Base-by-base conservation (phyloP, 441 rosid species). In the Populus tomentosa region DNA sequence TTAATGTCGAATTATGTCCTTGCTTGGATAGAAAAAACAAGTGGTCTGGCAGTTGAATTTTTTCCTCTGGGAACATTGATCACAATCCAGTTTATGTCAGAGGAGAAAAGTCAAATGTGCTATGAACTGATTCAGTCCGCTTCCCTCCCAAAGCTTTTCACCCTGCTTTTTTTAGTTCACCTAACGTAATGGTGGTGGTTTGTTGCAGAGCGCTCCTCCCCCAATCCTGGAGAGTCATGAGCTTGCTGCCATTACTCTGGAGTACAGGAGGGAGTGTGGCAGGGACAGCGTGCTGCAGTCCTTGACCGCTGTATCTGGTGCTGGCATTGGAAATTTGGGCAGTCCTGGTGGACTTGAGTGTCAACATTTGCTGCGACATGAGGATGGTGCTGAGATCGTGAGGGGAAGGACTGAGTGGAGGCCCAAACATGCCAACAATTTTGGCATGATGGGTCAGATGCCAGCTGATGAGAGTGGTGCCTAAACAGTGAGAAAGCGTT, bases 231-330 rank as follows among this genome's bases (percentile, higher is more conserved):
- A 97, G 96, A 87, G 80, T 61, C 91, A 88, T 71, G 90, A 92
- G 86, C 98, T 97, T 59, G 85, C 88, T 13, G 78, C 93, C 83
- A 80, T 97, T 83, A 92, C 97, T n/a, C 79, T 97, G 76, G 99
- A 97, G 87, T 97, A 97, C 61, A 83, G 98, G 79, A 91, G 97
- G 88, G 99, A 97, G 82, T 97, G 99, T 20, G 98, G 97, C n/a
- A 91, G 80, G 86, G 98, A 94, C 90, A 90, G 92, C 24, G 90
- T 93, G 76, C 94, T 97, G 80, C 95, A 93, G 90, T 97, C 99
- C 46, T 87, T 97, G 36, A 90, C 97, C 7, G 81, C 98, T 1
- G 89, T 90, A 64, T 85, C 97, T 0, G 91, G 84, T 7, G 53
- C 84, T 7, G 87, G 79, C 42, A 28, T 79, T 0, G 89, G 89